Evolutionary conservation across 768 basidiomycete genomes (phyloP).

Genomic region (Daedaleopsis sinensis): DNA sequence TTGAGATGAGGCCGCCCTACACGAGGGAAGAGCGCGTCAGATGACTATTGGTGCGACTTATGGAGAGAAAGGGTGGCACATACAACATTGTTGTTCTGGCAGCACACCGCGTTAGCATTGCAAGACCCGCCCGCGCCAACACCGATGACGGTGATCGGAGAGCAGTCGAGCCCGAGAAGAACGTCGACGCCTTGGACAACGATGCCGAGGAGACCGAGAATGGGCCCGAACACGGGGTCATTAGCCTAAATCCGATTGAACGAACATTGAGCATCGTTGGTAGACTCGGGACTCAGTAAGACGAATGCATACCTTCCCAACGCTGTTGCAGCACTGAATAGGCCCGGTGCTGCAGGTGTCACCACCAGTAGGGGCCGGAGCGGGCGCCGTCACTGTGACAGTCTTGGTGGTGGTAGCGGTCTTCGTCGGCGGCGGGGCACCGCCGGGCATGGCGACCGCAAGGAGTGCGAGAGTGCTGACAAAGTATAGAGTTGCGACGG

Average conservation of each 20-base stretch:
- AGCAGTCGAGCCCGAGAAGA: constrained; percentile 20
- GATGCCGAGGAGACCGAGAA: constrained; percentile 18
- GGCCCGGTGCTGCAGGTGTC: constrained; percentile 16
- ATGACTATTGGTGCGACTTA: not conserved
- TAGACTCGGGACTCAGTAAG: not conserved
- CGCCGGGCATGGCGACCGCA: constrained; percentile 24
- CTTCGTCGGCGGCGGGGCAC: not conserved
- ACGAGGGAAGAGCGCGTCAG: not conserved
- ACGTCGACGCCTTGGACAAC: constrained; percentile 16
- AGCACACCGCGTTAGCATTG: constrained; percentile 13
- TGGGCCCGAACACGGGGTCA: constrained; percentile 1
- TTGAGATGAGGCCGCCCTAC: constrained; percentile 22
- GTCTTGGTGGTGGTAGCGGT: constrained; percentile 1
- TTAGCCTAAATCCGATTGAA: not conserved
- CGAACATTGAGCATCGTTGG: not conserved
- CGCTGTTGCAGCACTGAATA: constrained; percentile 19
- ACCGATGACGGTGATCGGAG: constrained; percentile 19
- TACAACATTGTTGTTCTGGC: constrained; percentile 21
- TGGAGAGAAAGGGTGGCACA: not conserved
- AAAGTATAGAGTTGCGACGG: constrained; percentile 8
- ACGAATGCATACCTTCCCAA: constrained; percentile 2
- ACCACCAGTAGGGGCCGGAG: not conserved
- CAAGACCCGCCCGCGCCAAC: constrained; percentile 8
- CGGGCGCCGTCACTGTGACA: constrained; percentile 13
- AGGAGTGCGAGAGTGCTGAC: constrained; percentile 18